Evolutionary conservation across 495 filamentous ascomycete genomes (phyloP).

Genomic region (Penicilliopsis zonata): DNA sequence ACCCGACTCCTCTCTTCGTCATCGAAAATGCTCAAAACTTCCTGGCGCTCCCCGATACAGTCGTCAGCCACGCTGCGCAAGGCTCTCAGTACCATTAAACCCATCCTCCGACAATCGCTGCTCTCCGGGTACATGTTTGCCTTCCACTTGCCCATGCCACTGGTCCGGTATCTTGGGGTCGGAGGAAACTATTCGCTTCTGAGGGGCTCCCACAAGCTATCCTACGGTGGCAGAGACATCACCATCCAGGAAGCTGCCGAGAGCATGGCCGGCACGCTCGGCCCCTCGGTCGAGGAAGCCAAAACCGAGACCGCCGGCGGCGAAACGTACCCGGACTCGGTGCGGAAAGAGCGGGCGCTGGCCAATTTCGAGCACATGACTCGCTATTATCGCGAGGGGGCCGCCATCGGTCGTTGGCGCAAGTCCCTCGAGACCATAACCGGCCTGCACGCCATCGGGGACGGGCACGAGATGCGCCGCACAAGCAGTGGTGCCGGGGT

Average conservation of each 20-base stretch:
- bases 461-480: constrained; percentile 11
- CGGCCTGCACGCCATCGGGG: constrained; percentile 26
- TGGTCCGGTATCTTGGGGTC: constrained; percentile 24
- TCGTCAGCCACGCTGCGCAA: constrained; percentile 26
- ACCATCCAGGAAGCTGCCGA: constrained; percentile 20
- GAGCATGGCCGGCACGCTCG: constrained; percentile 31
- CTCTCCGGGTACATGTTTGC: constrained; percentile 39
- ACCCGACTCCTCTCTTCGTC: constrained; percentile 22
- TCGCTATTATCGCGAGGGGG: constrained; percentile 36
- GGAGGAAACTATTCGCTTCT: constrained; percentile 34
- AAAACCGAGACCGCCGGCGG: constrained; percentile 18
- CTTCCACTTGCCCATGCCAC: constrained; percentile 29
- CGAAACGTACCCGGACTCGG: constrained; percentile 19
- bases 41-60: constrained; percentile 24
- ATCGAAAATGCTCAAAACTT: constrained; percentile 34
- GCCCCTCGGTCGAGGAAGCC: constrained; percentile 23
- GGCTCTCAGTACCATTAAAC: constrained; percentile 23
- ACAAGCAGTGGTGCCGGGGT: constrained; percentile 27
- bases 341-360: constrained; percentile 11
- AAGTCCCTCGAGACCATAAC: constrained; percentile 37
- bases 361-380: constrained; percentile 32
- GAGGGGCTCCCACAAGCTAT: constrained; percentile 18
- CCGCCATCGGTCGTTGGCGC: constrained; percentile 24
- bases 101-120: constrained; percentile 26
- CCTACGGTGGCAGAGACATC: constrained; percentile 14